These are phyloP conservation scores for Clarkia xantiana DNA, from an alignment of 345 rosid genomes.

Conservation along the genomic window DNA sequence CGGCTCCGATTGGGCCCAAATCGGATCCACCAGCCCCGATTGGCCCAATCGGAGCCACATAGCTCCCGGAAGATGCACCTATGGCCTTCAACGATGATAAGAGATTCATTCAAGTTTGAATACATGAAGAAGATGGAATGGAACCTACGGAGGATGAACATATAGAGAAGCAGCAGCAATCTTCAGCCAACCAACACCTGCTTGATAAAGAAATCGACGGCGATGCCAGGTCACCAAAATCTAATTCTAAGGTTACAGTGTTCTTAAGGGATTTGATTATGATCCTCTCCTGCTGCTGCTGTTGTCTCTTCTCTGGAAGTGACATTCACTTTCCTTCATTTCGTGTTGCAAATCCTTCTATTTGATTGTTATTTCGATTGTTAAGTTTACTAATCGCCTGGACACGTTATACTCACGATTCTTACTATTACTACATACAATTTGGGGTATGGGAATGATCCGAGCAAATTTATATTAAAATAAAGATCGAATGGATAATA, in stretches of 20 bases:
- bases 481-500: too few species aligned
- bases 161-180: conserved; percentile 16
- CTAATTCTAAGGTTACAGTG: conserved; percentile 1
- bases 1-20: too few species aligned
- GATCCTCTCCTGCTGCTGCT: conserved; percentile 36
- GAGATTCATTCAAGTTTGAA: conserved; percentile 46
- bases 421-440: too few species aligned
- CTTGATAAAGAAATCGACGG: conserved; percentile 9
- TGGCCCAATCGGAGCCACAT: too few species aligned
- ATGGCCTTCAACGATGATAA: conserved; percentile 47
- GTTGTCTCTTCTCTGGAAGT: conserved; percentile 56
- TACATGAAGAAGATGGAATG: conserved; percentile 36
- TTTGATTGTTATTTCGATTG: too few species aligned
- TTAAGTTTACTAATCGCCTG: too few species aligned
- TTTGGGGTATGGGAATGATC: too few species aligned
- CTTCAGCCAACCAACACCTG: conserved; percentile 4
- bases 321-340: background rate
- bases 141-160: conserved; percentile 42
- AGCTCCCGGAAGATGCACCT: conserved; percentile 56
- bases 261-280: conserved; percentile 20
- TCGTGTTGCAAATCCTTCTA: too few species aligned
- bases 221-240: conserved; percentile 1
- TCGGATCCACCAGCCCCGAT: too few species aligned
- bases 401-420: too few species aligned
- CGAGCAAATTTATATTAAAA: too few species aligned